Evolutionary conservation across 169 alveolate species (phyloP), one percentile per base, ranked within the genome.

Genomic region (Cryptosporidium ubiquitum): DNA sequence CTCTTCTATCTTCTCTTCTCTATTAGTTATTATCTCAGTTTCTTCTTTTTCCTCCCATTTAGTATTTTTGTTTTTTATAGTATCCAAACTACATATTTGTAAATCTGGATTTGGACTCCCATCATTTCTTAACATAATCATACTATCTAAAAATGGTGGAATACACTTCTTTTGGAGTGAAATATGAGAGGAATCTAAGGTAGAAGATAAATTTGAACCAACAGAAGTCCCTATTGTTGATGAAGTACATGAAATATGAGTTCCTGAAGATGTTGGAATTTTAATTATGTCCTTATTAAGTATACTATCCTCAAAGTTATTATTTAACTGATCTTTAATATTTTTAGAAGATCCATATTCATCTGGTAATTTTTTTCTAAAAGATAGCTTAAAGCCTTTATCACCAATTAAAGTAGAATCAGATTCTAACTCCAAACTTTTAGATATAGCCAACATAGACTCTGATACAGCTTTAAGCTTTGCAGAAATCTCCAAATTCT

Each of bases 141-240:
- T 61, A 23, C 68, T 79, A 42, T 79, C 89, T 5, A 79, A 61
- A n/a, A 79, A 79, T 35, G 89, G 89, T 16, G 89, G 64, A 33
- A 14, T 37, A 40, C 89, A 79, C 26, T 52, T 52, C 4, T 73
- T 73, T 23, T 26, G 29, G 7, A 7, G 33, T 2, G 68, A 51
- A 14, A 26, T 14, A 14, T 31, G 58, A 6, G 84, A 70, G 6
- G 42, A 52, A 3, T 35, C 55, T 1, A 42, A 39, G 0, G 18
- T 18, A 44, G 85, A 55, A 40, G 69, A 52, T 2, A 37, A 23
- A 51, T 52, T 40, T 3, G 85, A 55, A 3, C 68, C 51, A 20
- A 57, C 7, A 31, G 85, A 73, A n/a, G 85, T n/a, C 12, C 47
- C 26, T 0, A 16, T 10, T n/a, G 85, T 20, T 18, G 85, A n/a